A percentile compares a stretch with the other conserved stretches of the same genome.
Evolutionary conservation across 768 basidiomycete species (phyloP).

Genomic region (Tulasnella sp.): DNA sequence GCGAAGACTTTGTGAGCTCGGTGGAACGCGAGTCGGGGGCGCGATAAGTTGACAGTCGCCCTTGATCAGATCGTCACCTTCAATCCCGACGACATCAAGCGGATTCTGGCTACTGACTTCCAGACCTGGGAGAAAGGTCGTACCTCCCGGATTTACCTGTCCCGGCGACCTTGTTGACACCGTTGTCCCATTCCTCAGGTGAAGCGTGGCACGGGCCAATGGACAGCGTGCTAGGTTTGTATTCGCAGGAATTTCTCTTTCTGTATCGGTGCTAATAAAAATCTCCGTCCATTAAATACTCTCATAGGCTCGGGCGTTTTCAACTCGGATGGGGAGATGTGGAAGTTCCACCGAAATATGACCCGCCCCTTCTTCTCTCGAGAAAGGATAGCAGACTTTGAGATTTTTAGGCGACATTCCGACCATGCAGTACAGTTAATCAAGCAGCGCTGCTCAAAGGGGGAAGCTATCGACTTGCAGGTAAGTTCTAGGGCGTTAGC

Average conservation of each 20-base stretch:
- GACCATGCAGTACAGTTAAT: constrained; percentile 52
- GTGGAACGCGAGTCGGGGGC: background rate
- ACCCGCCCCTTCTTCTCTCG: constrained; percentile 71
- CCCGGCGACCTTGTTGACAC: constrained; percentile 7
- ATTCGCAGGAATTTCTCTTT: background rate
- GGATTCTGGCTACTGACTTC: constrained; percentile 61
- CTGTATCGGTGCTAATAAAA: background rate
- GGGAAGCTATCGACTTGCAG: constrained; percentile 62
- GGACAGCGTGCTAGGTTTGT: constrained; percentile 45
- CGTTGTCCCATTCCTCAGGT: background rate
- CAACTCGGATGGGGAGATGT: constrained; percentile 57
- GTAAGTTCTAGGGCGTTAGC: constrained; percentile 41
- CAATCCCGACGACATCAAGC: constrained; percentile 58
- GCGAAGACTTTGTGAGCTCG: constrained; percentile 21
- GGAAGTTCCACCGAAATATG: constrained; percentile 76
- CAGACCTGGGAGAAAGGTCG: constrained; percentile 63
- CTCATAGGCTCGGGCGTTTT: constrained; percentile 63
- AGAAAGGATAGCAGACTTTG: constrained; percentile 64
- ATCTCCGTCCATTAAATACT: too few species aligned
- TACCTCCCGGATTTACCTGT: background rate
- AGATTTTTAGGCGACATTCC: constrained; percentile 61
- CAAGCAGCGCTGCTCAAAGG: constrained; percentile 50
- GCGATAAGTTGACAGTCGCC: constrained; percentile 41
- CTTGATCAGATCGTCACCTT: constrained; percentile 17
- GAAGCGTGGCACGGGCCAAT: background rate